Evolutionary conservation across 1,284 basidiomycete genomes (phyloP).

Genomic region (Fomitopsis palustris): DNA sequence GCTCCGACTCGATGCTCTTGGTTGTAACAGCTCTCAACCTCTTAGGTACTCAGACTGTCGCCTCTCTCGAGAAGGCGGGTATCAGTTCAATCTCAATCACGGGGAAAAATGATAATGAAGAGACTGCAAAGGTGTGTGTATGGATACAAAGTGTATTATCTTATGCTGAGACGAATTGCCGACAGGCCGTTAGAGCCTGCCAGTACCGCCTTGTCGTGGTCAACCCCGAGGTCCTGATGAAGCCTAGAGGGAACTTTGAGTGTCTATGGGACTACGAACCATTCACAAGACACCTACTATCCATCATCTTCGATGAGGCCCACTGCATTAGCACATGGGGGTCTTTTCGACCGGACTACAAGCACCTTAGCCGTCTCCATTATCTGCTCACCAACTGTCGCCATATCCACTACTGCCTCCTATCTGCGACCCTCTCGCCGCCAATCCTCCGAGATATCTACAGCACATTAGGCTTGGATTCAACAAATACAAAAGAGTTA

Average conservation of each 20-base stretch:
- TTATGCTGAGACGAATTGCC: too few species aligned
- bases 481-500: slow-evolving; percentile 3
- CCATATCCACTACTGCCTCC: slow-evolving; percentile 28
- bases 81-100: slow-evolving; percentile 2
- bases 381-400: slow-evolving; percentile 21
- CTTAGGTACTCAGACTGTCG: slow-evolving; percentile 21
- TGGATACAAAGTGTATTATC: too few species aligned
- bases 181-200: slow-evolving; percentile 28
- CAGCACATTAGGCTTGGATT: slow-evolving; percentile 14
- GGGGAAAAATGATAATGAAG: neutral
- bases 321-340: slow-evolving; percentile 36
- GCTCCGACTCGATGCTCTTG: slow-evolving; percentile 8
- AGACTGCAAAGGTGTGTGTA: neutral
- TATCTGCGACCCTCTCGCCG: slow-evolving; percentile 32
- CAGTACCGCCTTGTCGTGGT: slow-evolving; percentile 28
- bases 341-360: slow-evolving; percentile 28
- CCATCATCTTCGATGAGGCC: slow-evolving; percentile 32
- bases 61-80: slow-evolving; percentile 5
- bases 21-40: slow-evolving; percentile 25
- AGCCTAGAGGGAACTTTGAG: slow-evolving; percentile 13
- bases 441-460: slow-evolving; percentile 23
- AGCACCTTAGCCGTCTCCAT: slow-evolving; percentile 20
- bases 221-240: slow-evolving; percentile 30
- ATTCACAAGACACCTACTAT: slow-evolving; percentile 13
- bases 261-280: slow-evolving; percentile 12